Base-by-base conservation (phyloP, 495 filamentous ascomycete species). In the Barbatosphaeria neglecta region DNA sequence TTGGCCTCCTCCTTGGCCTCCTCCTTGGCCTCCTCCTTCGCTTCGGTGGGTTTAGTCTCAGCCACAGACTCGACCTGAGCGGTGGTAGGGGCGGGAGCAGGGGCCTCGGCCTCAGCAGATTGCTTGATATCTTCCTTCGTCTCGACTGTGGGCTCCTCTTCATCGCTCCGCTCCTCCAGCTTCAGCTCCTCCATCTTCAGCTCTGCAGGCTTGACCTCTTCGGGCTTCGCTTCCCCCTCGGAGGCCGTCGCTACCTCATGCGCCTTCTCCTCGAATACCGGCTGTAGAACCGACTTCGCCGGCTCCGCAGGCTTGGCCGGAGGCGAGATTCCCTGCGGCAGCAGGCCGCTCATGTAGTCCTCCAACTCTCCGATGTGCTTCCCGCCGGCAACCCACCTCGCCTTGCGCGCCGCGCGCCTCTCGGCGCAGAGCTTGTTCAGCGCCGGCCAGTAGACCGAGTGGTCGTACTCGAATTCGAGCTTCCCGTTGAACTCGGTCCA, bases 381-480 rank as follows among this genome's bases (percentile, higher is more conserved):
- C 6, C 90, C 92, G 6, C 73, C 82, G 25, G 73, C 74, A 53
- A 82, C 69, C 92, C 92, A 98, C 35, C 86, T 72, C 57, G 80
- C 73, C 37, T 57, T 63, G 48, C 77, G 74, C 37, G 73, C 74
- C 18, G 69, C 69, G 22, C 76, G 72, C 49, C 76, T 76, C 59
- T 81, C 66, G 19, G 72, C 67, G 50, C 81, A 80, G 46, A 95
- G 61, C 52, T 76, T 71, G 46, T 76, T 73, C 43, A 98, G 68
- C 7, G 87, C 82, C 4, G 89, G 87, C 92, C 92, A 98, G 71
- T 96, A 98, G 18, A 68, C 63, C 1, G 72, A 57, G 63, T 98
- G 93, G 49, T 93, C 81, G 59, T 98, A 98, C 57, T 82, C 78
- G 55, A 97, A 98, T 28, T 88, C 66, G 25, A 81, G 66, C 43